Evolutionary conservation across 2,329 filamentous ascomycete species (phyloP).

Genomic region (Thelonectria olida): DNA sequence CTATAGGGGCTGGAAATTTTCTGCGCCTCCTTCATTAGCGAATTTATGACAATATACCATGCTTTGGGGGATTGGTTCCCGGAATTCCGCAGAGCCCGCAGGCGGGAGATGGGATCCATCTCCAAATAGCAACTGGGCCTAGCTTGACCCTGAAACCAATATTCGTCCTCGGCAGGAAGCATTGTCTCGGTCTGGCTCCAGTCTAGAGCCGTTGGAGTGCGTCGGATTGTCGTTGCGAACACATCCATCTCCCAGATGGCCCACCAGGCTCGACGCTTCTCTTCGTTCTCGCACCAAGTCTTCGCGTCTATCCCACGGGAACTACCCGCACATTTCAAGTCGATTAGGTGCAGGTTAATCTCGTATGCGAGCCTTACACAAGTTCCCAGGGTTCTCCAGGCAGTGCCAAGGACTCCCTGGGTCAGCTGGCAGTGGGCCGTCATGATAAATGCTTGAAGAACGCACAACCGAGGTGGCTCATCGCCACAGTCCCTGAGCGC

Average conservation of each 20-base stretch:
- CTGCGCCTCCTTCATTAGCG: conserved; percentile 50
- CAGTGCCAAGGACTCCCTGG: conserved; percentile 45
- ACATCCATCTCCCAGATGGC: conserved; percentile 55
- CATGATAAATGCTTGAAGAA: conserved; percentile 48
- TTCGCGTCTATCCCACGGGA: neutral
- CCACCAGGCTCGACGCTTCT: conserved; percentile 51
- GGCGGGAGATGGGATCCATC: conserved; percentile 41
- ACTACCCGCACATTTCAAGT: conserved; percentile 16
- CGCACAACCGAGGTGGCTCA: conserved; percentile 43
- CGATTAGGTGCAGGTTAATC: conserved; percentile 44
- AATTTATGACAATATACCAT: conserved; percentile 52
- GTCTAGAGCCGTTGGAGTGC: conserved; percentile 47
- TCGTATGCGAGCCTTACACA: conserved; percentile 46
- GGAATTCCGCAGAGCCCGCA: conserved; percentile 42
- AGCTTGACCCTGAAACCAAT: conserved; percentile 43
- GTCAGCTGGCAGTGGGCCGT: conserved; percentile 47
- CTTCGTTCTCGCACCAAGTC: conserved; percentile 43
- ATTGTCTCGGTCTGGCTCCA: conserved; percentile 47
- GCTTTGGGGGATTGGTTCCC: conserved; percentile 46
- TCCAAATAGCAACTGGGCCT: conserved; percentile 43
- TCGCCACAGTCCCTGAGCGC: conserved; percentile 44
- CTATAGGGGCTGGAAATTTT: conserved; percentile 41
- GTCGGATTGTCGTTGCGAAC: conserved; percentile 51
- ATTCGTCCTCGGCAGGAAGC: conserved; percentile 46
- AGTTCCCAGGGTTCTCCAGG: conserved; percentile 46